These are phyloP conservation scores for Yarrowia sp. DNA, from an alignment of 805 yeast species.

Conservation along the genomic window DNA sequence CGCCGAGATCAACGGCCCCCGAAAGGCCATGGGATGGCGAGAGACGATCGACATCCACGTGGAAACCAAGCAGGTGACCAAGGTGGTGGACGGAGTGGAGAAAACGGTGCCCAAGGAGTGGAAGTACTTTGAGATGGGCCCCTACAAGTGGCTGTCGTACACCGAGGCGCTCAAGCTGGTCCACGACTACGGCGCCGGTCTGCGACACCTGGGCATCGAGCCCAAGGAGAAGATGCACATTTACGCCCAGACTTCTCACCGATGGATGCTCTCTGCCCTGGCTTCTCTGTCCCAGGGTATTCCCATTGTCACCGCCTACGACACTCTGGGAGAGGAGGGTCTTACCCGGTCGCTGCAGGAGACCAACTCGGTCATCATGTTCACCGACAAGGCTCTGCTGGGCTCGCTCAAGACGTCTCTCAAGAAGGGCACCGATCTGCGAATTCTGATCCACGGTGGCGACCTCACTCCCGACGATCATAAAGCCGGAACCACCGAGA, in stretches of 20 bases:
- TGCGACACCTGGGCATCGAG: constrained; percentile 65
- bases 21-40: constrained; percentile 74
- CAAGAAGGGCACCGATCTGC: constrained; percentile 56
- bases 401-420: constrained; percentile 68
- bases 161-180: constrained; percentile 52
- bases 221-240: constrained; percentile 73
- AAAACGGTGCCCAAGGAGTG: constrained; percentile 77
- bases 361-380: constrained; percentile 74
- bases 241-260: constrained; percentile 82
- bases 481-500: constrained; percentile 50
- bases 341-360: constrained; percentile 74
- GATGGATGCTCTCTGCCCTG: constrained; percentile 85
- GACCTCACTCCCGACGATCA: constrained; percentile 62
- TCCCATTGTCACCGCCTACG: constrained; percentile 93
- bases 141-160: constrained; percentile 65
- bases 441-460: constrained; percentile 65
- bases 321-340: constrained; percentile 87
- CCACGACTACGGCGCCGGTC: constrained; percentile 67
- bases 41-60: constrained; percentile 67
- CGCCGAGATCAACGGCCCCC: constrained; percentile 53
- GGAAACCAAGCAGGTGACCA: constrained; percentile 72
- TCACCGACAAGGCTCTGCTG: constrained; percentile 78
- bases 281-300: constrained; percentile 77
- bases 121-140: constrained; percentile 76
- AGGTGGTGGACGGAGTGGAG: constrained; percentile 74